phyloP scores from a whole-genome alignment of 352 stramenopile species.

The Detonula confervacea region DNA sequence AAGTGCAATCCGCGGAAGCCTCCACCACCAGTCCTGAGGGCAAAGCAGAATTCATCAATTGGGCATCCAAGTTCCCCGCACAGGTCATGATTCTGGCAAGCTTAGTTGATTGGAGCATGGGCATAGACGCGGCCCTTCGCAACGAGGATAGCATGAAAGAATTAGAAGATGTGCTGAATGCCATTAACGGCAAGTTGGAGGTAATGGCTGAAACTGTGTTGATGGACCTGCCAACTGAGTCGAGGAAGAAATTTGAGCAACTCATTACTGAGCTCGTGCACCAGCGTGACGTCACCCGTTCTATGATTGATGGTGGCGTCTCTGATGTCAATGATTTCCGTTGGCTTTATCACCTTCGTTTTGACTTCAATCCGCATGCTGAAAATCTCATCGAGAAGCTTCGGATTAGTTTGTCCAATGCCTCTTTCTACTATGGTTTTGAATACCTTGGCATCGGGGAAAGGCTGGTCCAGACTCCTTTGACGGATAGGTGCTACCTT shows the following conservation, averaged over 20 bases:
- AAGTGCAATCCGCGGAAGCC: constrained; percentile 64
- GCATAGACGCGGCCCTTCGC: constrained; percentile 92
- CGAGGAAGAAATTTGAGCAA: constrained; percentile 97
- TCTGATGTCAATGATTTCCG: constrained; percentile 92
- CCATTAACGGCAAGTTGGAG: constrained; percentile 88
- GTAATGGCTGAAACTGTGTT: constrained; percentile 97
- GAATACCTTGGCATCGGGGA: constrained; percentile 99
- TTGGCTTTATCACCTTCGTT: constrained; percentile 99
- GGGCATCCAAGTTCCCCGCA: constrained; percentile 96
- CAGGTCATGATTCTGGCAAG: constrained; percentile 99
- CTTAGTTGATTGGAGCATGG: constrained; percentile 96
- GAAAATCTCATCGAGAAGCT: constrained; percentile 91
- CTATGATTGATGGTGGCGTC: constrained; percentile 89
- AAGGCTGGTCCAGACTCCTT: constrained; percentile 98
- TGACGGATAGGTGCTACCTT: constrained; percentile 99
- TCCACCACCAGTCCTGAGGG: constrained; percentile 80
- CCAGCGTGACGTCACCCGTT: constrained; percentile 96
- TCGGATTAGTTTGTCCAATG: constrained; percentile 97
- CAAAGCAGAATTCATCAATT: constrained; percentile 92
- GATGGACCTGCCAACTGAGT: constrained; percentile 91
- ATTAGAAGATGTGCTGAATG: constrained; percentile 71
- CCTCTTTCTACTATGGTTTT: constrained; percentile 98
- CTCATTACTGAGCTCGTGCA: constrained; percentile 99
- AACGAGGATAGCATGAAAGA: constrained; percentile 75
- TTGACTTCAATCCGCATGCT: constrained; percentile 90